phyloP scores from a whole-genome alignment of 176 grass and related monocot genomes.

The Chloris gayana region DNA sequence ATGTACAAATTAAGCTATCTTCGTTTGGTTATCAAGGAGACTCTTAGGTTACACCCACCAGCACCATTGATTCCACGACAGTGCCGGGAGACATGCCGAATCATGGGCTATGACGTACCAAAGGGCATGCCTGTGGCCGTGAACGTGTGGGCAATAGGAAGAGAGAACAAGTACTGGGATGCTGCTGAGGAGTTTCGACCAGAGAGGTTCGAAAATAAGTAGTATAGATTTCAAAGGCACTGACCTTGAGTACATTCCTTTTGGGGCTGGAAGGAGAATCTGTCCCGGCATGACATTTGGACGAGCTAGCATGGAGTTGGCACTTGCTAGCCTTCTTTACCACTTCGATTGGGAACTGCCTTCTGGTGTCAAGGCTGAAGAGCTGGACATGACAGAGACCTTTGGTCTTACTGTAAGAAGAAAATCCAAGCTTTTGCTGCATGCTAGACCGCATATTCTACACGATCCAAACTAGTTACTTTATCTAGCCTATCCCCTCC shows the following conservation, averaged over 20 bases:
- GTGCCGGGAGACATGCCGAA: neutral
- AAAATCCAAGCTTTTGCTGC: too few species aligned
- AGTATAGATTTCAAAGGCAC: conserved; percentile 26
- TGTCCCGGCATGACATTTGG: conserved; percentile 3
- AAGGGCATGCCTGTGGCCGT: conserved; percentile 34
- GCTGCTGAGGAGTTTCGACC: conserved; percentile 16
- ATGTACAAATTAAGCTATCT: too few species aligned
- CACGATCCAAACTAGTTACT: too few species aligned
- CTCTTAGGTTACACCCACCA: conserved; percentile 43
- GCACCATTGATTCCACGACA: conserved; percentile 28
- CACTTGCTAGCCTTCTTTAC: too few species aligned
- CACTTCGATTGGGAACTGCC: too few species aligned
- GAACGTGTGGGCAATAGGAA: conserved; percentile 40
- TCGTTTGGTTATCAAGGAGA: neutral
- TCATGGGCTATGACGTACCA: conserved; percentile 46
- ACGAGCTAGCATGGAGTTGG: too few species aligned
- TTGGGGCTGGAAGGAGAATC: conserved; percentile 1
- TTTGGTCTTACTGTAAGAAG: too few species aligned
- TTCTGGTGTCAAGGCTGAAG: too few species aligned
- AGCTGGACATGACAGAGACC: too few species aligned
- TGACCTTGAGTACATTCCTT: conserved; percentile 23
- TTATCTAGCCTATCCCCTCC: too few species aligned
- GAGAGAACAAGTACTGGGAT: neutral
- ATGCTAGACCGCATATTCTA: too few species aligned
- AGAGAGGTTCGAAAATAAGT: conserved; percentile 10